A percentile compares a stretch with the other conserved stretches of the same genome.
Conservation (phyloP, 495 filamentous ascomycete genomes). For the Xylaria telfairii region DNA sequence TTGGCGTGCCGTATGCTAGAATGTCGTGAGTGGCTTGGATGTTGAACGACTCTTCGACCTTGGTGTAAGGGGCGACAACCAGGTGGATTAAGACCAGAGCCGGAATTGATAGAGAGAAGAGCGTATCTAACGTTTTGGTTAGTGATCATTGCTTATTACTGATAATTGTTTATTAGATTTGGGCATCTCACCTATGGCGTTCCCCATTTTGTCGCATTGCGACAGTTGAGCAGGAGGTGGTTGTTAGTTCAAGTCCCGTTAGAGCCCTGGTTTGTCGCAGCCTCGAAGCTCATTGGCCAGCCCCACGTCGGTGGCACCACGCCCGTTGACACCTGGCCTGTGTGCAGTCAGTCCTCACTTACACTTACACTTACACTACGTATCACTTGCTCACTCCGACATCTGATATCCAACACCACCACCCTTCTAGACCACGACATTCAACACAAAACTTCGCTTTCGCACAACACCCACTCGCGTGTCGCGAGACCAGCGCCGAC, state of each 20-base stretch:
- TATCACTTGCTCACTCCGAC: background rate
- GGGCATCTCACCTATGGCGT: conserved; percentile 20
- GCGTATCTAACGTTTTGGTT: conserved; percentile 47
- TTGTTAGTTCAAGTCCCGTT: no score
- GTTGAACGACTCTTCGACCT: conserved; percentile 99
- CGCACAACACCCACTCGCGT: conserved; percentile 12
- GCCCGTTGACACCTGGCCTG: conserved; percentile 39
- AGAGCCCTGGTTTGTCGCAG: no score
- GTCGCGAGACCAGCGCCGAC: conserved; percentile 23
- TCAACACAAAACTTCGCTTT: conserved; percentile 2
- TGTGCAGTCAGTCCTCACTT: background rate
- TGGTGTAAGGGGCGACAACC: conserved; percentile 84
- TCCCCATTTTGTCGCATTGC: conserved; percentile 20
- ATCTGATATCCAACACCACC: background rate
- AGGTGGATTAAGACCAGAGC: conserved; percentile 76
- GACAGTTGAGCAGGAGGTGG: background rate
- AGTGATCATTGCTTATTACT: background rate
- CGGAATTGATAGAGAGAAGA: conserved; percentile 66
- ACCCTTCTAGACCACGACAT: background rate
- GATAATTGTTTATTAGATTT: background rate
- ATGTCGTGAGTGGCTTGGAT: conserved; percentile 95
- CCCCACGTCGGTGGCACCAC: conserved; percentile 7
- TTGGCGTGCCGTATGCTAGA: conserved; percentile 76
- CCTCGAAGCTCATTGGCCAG: conserved; percentile 9
- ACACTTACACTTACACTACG: background rate